Evolutionary conservation across 2,329 filamentous ascomycete species (phyloP).

Genomic region (Claviceps africana): DNA sequence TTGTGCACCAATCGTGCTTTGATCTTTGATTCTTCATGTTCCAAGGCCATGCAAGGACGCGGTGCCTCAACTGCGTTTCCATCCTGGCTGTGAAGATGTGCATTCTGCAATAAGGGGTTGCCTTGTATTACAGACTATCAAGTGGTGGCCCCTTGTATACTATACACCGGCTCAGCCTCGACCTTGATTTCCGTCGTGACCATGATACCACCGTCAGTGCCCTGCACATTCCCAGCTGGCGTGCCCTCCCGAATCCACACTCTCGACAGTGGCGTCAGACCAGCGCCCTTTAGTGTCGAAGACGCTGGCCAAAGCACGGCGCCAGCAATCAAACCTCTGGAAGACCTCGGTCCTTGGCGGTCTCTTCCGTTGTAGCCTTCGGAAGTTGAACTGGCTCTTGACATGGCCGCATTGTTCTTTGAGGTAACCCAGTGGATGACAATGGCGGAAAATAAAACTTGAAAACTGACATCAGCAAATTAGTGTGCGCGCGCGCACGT

Average conservation of each 20-base stretch:
- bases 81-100: too few relatives aligned
- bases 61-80: too few relatives aligned
- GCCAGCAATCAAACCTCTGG: slow-evolving; percentile 3
- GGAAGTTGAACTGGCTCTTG: slow-evolving; percentile 10
- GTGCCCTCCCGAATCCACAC: background rate
- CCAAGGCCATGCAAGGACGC: too few relatives aligned
- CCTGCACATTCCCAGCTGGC: background rate
- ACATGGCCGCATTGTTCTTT: slow-evolving; percentile 26
- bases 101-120: too few relatives aligned
- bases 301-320: background rate
- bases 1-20: too few relatives aligned
- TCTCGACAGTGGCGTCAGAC: background rate
- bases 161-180: slow-evolving; percentile 19
- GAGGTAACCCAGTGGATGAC: slow-evolving; percentile 49
- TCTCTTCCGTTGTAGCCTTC: slow-evolving; percentile 7
- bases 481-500: background rate
- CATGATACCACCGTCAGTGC: slow-evolving; percentile 12
- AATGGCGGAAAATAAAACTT: slow-evolving; percentile 45
- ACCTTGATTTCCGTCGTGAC: slow-evolving; percentile 25
- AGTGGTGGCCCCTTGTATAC: too few relatives aligned
- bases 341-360: slow-evolving; percentile 1
- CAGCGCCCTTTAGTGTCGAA: background rate
- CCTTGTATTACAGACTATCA: too few relatives aligned
- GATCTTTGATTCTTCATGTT: too few relatives aligned
- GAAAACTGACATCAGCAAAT: background rate